Evolutionary conservation across 73 alveolate species (phyloP), one percentile per base, ranked within the genome.

Genomic region (Paramecium caudatum): DNA sequence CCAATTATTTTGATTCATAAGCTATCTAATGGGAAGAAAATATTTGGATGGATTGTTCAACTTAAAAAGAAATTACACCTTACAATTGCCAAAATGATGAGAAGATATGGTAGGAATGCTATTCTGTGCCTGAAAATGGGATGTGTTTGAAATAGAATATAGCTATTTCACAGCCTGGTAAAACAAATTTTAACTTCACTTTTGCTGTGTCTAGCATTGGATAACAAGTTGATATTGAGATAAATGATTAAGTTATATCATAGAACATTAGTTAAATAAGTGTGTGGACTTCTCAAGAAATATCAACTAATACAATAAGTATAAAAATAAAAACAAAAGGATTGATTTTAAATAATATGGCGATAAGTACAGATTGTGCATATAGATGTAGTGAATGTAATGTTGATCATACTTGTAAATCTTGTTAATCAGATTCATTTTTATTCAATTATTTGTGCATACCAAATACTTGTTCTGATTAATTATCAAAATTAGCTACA

Each of bases 21-120:
- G 30, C 6, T 0, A 23, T 41, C 23, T 55, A 55, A 55, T 55
- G 80, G 80, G 80, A 55, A 55, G 80, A 55, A 3, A 23, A 55
- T 27, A 1, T 23, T 0, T 55, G 80, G 80, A 0, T 23, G 0
- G 30, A 55, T 55, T 55, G 80, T 55, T 17, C 23, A 23, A 55
- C 80, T 17, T 27, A 55, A 23, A 1, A 37, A 2, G 2, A 55
- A 1, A 55, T 55, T 25, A 4, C 0, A 19, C 80, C 80, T 55
- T 1, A 3, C 5, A 55, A 55, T 19, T 55, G 80, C n/a, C 13
- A 4, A 19, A 43, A 55, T 27, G 80, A 10, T 1, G 80, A 55
- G 30, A 10, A 10, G 19, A 10, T 27, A 27, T 55, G 80, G 80
- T 7, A 23, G 30, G 80, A 55, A 55, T 55, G 80, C 8, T 55